These are phyloP conservation scores for Penicillium sp. DNA, from an alignment of 2,329 filamentous ascomycete species.

Conservation along the genomic window DNA sequence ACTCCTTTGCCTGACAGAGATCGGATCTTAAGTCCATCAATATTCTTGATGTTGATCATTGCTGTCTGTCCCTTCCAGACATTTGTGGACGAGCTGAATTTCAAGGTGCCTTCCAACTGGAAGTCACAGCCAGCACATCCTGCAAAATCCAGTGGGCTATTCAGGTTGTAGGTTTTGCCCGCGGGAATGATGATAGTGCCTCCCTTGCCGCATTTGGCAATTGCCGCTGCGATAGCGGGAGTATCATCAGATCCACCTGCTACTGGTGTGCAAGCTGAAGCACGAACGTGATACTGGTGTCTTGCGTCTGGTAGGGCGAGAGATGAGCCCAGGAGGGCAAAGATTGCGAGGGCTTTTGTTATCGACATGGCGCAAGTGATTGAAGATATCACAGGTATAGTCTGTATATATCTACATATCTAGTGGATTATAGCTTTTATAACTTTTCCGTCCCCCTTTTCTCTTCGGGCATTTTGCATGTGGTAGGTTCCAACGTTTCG, in stretches of 20 bases:
- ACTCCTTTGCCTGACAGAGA: conserved; percentile 44
- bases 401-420: neutral
- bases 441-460: neutral
- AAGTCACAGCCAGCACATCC: conserved; percentile 48
- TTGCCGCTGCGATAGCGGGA: conserved; percentile 46
- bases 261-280: conserved; percentile 35
- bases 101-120: conserved; percentile 48
- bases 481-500: neutral
- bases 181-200: conserved; percentile 49
- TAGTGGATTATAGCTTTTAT: neutral
- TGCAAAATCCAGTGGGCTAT: conserved; percentile 45
- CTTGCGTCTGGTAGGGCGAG: conserved; percentile 2
- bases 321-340: conserved; percentile 5
- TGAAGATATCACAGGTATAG: neutral
- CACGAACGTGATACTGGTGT: conserved; percentile 19
- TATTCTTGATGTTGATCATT: conserved; percentile 43
- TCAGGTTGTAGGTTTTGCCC: conserved; percentile 45
- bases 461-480: neutral
- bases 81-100: conserved; percentile 40
- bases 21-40: conserved; percentile 42
- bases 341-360: neutral
- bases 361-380: conserved; percentile 1
- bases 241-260: conserved; percentile 43
- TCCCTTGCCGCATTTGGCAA: conserved; percentile 44
- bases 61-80: conserved; percentile 46